phyloP scores from a whole-genome alignment of 2,329 filamentous ascomycete genomes.

The Pseudogymnoascus destructans region DNA sequence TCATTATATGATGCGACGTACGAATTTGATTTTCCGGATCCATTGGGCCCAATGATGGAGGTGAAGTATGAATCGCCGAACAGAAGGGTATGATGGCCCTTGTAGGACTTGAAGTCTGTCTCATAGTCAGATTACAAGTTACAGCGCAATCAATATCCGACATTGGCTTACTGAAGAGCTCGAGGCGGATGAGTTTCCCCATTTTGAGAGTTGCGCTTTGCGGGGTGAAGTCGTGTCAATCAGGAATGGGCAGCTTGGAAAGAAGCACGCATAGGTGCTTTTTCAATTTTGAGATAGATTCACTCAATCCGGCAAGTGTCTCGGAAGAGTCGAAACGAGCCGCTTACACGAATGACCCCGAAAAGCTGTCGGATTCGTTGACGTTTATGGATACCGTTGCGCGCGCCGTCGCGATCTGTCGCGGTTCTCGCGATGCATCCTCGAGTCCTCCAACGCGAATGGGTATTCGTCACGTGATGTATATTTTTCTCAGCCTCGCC shows the following conservation, averaged over 20 bases:
- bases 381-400: neutral
- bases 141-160: slow-evolving; percentile 6
- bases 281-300: neutral
- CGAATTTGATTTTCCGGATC: slow-evolving; percentile 98
- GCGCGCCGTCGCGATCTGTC: slow-evolving; percentile 2
- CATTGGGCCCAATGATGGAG: slow-evolving; percentile 98
- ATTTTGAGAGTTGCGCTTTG: slow-evolving; percentile 41
- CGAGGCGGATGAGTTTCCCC: slow-evolving; percentile 91
- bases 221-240: neutral
- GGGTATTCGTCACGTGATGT: neutral
- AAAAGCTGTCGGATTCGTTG: neutral
- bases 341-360: neutral
- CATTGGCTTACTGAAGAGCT: slow-evolving; percentile 69
- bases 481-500: neutral
- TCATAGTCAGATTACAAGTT: slow-evolving; percentile 14
- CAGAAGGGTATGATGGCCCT: slow-evolving; percentile 83
- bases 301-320: neutral
- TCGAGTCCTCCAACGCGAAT: slow-evolving; percentile 1
- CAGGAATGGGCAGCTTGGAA: neutral
- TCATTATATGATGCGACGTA: slow-evolving; percentile 28
- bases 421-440: neutral
- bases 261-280: neutral
- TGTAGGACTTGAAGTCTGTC: slow-evolving; percentile 97
- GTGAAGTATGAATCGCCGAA: slow-evolving; percentile 99
- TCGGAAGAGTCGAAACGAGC: neutral